phyloP scores from a whole-genome alignment of 805 yeast genomes.

The Saccharomycopsis capsularis region DNA sequence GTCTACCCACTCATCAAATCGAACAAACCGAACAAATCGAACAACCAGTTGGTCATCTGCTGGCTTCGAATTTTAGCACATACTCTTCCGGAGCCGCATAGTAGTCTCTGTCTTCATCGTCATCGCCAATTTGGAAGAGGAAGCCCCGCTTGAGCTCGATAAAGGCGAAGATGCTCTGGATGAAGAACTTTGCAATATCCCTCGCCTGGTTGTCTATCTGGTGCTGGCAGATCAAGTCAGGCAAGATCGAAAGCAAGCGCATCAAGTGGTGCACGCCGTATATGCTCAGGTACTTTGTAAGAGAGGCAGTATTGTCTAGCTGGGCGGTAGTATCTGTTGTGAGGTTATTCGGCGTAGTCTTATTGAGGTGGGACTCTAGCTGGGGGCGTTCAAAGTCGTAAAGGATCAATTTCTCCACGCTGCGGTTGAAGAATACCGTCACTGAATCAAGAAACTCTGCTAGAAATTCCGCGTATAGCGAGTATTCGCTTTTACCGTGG shows the following conservation, averaged over 20 bases:
- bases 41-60: too few relatives aligned
- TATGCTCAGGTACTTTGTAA: too few relatives aligned
- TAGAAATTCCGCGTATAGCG: slow-evolving; percentile 42
- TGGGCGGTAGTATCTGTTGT: not conserved
- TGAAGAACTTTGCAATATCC: slow-evolving; percentile 6
- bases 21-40: too few relatives aligned
- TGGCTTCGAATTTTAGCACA: too few relatives aligned
- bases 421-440: not conserved
- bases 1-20: too few relatives aligned
- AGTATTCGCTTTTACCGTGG: not conserved
- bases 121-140: not conserved
- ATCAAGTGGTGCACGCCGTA: slow-evolving; percentile 45
- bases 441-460: slow-evolving; percentile 42
- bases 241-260: slow-evolving; percentile 68
- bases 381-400: not conserved
- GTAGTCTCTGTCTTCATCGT: not conserved
- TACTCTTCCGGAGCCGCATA: too few relatives aligned
- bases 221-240: slow-evolving; percentile 28
- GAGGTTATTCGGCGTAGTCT: too few relatives aligned
- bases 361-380: not conserved
- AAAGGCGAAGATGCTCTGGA: slow-evolving; percentile 5
- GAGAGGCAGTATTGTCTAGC: not conserved
- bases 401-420: not conserved
- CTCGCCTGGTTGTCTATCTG: slow-evolving; percentile 1
- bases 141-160: not conserved